Evolutionary conservation across 441 rosid species (phyloP).

Genomic region (Mallotus repandus): DNA sequence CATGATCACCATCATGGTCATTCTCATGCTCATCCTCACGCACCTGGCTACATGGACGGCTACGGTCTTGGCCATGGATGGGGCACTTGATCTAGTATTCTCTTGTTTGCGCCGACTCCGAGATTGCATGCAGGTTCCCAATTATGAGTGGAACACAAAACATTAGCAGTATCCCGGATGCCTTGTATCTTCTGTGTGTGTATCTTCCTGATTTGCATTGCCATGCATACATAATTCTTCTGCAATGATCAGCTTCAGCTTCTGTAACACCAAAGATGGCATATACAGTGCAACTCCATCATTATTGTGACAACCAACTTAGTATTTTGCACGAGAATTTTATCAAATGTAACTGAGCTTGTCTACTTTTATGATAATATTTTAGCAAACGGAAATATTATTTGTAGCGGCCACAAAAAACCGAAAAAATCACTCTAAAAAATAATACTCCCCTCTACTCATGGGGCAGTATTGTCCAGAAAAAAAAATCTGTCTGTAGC

Average conservation of each 20-base stretch:
- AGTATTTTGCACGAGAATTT: background rate
- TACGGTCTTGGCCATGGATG: slow-evolving; percentile 79
- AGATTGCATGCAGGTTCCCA: background rate
- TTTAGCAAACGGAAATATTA: too few relatives aligned
- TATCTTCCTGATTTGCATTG: background rate
- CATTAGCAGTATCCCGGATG: background rate
- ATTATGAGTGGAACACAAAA: background rate
- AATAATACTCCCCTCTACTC: too few relatives aligned
- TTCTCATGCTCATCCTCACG: slow-evolving; percentile 31
- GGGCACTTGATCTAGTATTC: slow-evolving; percentile 44
- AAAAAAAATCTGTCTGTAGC: too few relatives aligned
- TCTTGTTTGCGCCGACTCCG: background rate
- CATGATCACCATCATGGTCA: slow-evolving; percentile 37
- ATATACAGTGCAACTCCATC: background rate
- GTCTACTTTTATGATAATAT: background rate
- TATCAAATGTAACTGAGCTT: background rate
- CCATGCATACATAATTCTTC: background rate
- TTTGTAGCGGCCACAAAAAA: too few relatives aligned
- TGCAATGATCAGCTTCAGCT: background rate
- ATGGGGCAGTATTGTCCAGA: too few relatives aligned
- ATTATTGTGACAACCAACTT: background rate
- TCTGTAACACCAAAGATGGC: background rate
- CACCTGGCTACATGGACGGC: slow-evolving; percentile 52
- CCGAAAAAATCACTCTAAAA: too few relatives aligned
- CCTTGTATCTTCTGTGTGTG: background rate